Conservation (phyloP, 2,329 filamentous ascomycete species). For the Ophiobolus disseminans region DNA sequence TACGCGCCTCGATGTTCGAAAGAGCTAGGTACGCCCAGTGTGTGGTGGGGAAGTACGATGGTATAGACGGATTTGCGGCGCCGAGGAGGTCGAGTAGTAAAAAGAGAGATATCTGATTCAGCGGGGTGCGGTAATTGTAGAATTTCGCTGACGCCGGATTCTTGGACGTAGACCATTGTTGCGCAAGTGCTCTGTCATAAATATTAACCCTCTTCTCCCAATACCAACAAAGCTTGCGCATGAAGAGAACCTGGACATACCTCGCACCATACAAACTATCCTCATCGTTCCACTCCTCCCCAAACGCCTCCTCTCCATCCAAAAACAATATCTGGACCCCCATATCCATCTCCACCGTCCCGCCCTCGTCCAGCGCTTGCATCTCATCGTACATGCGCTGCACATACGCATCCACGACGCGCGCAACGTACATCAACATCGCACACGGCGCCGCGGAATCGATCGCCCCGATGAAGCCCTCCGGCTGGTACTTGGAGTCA, state of each 20-base stretch:
- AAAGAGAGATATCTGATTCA: slow-evolving; percentile 85
- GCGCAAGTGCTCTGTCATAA: slow-evolving; percentile 68
- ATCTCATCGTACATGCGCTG: slow-evolving; percentile 82
- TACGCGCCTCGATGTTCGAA: slow-evolving; percentile 74
- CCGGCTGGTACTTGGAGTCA: slow-evolving; percentile 79
- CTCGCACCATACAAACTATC: slow-evolving; percentile 91
- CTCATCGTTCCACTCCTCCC: slow-evolving; percentile 74
- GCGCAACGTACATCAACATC: slow-evolving; percentile 85
- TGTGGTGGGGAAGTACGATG: slow-evolving; percentile 86
- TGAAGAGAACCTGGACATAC: slow-evolving; percentile 51
- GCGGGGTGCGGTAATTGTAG: slow-evolving; percentile 69
- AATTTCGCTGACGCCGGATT: slow-evolving; percentile 73
- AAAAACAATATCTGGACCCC: slow-evolving; percentile 89
- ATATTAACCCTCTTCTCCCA: neutral
- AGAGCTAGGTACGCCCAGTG: slow-evolving; percentile 91
- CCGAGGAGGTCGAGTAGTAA: slow-evolving; percentile 92
- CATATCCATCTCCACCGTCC: slow-evolving; percentile 72
- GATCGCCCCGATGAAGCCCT: slow-evolving; percentile 90
- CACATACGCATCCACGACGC: slow-evolving; percentile 79
- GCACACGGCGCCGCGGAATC: slow-evolving; percentile 95
- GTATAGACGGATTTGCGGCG: slow-evolving; percentile 69
- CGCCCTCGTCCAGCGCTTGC: slow-evolving; percentile 61
- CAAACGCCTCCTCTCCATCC: slow-evolving; percentile 94
- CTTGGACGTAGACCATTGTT: slow-evolving; percentile 75
- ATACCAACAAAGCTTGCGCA: neutral